Conservation (phyloP, 495 filamentous ascomycete genomes). For the Hypoxylon trugodes region DNA sequence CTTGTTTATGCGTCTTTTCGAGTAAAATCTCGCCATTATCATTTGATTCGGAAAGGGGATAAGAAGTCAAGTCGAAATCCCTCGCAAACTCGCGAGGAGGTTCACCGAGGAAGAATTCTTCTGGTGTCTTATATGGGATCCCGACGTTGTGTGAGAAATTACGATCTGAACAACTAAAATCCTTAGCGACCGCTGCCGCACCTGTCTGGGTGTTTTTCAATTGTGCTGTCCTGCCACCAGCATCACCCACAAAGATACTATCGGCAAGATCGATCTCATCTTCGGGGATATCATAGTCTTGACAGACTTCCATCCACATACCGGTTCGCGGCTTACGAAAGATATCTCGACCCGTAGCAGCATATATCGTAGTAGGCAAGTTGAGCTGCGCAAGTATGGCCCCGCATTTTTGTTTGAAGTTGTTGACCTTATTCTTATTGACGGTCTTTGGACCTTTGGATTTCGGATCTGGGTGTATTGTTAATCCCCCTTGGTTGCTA, state of each 20-base stretch:
- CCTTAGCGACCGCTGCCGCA: slow-evolving; percentile 46
- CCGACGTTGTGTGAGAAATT: slow-evolving; percentile 85
- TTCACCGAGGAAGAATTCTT: slow-evolving; percentile 85
- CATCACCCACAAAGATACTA: slow-evolving; percentile 92
- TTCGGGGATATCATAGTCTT: slow-evolving; percentile 74
- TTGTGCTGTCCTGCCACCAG: slow-evolving; percentile 62
- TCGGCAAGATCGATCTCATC: slow-evolving; percentile 68
- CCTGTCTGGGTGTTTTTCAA: slow-evolving; percentile 30
- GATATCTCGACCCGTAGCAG: slow-evolving; percentile 79
- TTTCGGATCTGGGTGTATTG: slow-evolving; percentile 68
- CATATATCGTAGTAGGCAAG: slow-evolving; percentile 82
- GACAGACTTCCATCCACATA: slow-evolving; percentile 87
- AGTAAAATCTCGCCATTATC: slow-evolving; percentile 50
- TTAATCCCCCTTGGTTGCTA: slow-evolving; percentile 88
- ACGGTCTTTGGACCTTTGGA: slow-evolving; percentile 72
- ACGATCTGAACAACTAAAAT: slow-evolving; percentile 81
- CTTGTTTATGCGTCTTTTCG: slow-evolving; percentile 68
- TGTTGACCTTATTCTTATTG: slow-evolving; percentile 65
- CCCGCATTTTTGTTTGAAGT: slow-evolving; percentile 80
- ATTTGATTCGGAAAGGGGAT: slow-evolving; percentile 41
- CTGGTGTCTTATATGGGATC: slow-evolving; percentile 83
- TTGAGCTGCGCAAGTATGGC: slow-evolving; percentile 75
- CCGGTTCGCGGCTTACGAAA: slow-evolving; percentile 88
- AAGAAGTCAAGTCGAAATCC: slow-evolving; percentile 67
- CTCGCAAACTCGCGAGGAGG: slow-evolving; percentile 66